Conservation (phyloP, 1,139 yeast species). For the Scheffersomyces segobiensis region DNA sequence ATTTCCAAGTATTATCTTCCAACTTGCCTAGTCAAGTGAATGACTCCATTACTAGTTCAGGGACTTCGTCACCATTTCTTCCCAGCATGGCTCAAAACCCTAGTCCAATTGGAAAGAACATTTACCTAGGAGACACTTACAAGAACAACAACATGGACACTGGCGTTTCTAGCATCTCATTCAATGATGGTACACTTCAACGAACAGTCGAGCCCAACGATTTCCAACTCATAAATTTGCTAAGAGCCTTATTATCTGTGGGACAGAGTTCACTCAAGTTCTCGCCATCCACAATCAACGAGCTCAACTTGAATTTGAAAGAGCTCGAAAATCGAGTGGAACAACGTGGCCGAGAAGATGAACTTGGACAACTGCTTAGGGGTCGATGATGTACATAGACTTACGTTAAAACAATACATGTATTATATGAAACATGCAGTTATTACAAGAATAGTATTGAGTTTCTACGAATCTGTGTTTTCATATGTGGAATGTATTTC, state of each 20-base stretch:
- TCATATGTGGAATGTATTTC: background rate
- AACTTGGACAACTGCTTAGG: background rate
- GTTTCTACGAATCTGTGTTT: background rate
- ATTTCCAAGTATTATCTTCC: background rate
- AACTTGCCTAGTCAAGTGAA: background rate
- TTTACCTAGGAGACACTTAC: background rate
- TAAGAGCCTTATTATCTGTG: constrained; percentile 20
- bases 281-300: constrained; percentile 26
- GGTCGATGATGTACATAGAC: background rate
- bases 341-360: background rate
- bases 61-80: background rate
- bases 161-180: background rate
- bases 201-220: constrained; percentile 9
- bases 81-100: background rate
- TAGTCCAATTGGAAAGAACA: background rate
- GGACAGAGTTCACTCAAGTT: constrained; percentile 15
- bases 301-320: constrained; percentile 24
- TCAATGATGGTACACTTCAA: background rate
- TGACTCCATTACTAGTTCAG: background rate
- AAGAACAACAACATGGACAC: background rate
- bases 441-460: background rate
- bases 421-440: background rate
- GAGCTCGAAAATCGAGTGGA: background rate
- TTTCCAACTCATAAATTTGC: constrained; percentile 19
- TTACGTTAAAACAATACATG: background rate